A percentile compares a stretch with the other conserved stretches of the same genome.
phyloP scores from a whole-genome alignment of 106 monocot species.

The Acorus gramineus region DNA sequence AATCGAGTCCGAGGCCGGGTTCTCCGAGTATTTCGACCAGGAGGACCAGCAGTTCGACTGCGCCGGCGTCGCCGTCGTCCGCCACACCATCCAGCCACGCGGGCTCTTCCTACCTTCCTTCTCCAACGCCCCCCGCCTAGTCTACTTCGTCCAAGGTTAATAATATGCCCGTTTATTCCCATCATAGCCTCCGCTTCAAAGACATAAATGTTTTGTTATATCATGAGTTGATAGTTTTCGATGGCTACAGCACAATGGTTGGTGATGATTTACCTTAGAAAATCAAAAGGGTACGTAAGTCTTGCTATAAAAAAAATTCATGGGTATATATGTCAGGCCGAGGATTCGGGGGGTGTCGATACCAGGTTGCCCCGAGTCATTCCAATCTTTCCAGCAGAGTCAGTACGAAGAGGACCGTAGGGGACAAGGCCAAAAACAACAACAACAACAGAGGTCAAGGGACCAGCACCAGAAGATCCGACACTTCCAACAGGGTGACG shows the following conservation, averaged over 20 bases:
- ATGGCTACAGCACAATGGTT: too few species aligned
- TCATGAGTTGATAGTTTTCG: too few species aligned
- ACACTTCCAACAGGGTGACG: conserved; percentile 38
- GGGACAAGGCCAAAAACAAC: conserved; percentile 1
- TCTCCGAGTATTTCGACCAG: conserved; percentile 21
- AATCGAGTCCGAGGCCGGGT: conserved; percentile 17
- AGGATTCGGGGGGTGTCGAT: conserved; percentile 6
- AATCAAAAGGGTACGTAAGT: too few species aligned
- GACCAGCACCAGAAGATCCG: conserved; percentile 58
- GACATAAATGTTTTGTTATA: too few species aligned
- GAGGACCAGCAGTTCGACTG: conserved; percentile 14
- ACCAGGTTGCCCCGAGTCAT: conserved; percentile 32
- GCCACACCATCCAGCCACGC: conserved; percentile 8
- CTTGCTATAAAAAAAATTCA: too few species aligned
- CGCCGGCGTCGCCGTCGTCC: conserved; percentile 19
- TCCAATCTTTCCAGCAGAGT: conserved; percentile 16
- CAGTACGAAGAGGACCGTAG: not conserved
- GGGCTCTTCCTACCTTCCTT: conserved; percentile 19
- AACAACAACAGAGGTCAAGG: conserved; percentile 2
- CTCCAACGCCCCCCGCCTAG: conserved; percentile 20
- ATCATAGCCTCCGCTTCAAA: not conserved
- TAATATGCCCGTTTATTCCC: not conserved
- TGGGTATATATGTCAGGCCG: not conserved
- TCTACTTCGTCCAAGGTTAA: conserved; percentile 17
- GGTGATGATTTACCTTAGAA: too few species aligned